phyloP scores from a whole-genome alignment of 345 rosid genomes.

The Punica granatum region DNA sequence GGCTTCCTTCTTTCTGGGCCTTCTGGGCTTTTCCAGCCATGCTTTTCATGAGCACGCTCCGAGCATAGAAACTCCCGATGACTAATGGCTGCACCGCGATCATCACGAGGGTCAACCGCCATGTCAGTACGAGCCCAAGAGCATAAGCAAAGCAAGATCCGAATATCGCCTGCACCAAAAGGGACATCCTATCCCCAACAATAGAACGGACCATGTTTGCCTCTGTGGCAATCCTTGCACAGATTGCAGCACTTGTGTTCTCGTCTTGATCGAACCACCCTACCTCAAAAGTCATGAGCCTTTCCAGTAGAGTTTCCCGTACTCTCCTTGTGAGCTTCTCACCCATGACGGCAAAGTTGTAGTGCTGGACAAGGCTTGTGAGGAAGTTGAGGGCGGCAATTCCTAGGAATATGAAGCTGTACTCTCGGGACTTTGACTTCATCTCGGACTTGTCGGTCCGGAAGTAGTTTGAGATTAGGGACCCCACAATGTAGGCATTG shows the following conservation, averaged over 20 bases:
- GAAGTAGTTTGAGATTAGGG: conserved; percentile 49
- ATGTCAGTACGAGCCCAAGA: conserved; percentile 40
- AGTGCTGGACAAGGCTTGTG: conserved; percentile 49
- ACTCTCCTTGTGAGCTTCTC: conserved; percentile 58
- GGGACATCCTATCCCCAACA: conserved; percentile 57
- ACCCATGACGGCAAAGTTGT: conserved; percentile 55
- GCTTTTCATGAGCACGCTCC: conserved; percentile 46
- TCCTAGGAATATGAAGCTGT: conserved; percentile 45
- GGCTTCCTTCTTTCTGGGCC: conserved; percentile 67
- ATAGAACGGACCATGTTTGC: conserved; percentile 48
- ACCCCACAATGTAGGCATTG: conserved; percentile 59
- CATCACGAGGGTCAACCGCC: conserved; percentile 54
- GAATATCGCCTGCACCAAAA: conserved; percentile 48
- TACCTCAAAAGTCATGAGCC: conserved; percentile 54
- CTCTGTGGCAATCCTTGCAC: conserved; percentile 56
- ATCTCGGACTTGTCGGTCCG: conserved; percentile 27
- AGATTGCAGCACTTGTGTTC: conserved; percentile 58
- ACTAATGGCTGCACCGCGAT: conserved; percentile 53
- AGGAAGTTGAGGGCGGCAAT: conserved; percentile 41
- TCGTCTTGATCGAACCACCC: conserved; percentile 67
- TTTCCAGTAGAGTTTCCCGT: conserved; percentile 38
- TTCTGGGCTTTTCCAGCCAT: conserved; percentile 56
- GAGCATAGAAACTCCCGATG: conserved; percentile 47
- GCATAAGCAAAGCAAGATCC: conserved; percentile 45
- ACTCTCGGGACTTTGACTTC: conserved; percentile 33